Conservation (phyloP, 2,329 filamentous ascomycete species). For the Periconia macrospinosa region DNA sequence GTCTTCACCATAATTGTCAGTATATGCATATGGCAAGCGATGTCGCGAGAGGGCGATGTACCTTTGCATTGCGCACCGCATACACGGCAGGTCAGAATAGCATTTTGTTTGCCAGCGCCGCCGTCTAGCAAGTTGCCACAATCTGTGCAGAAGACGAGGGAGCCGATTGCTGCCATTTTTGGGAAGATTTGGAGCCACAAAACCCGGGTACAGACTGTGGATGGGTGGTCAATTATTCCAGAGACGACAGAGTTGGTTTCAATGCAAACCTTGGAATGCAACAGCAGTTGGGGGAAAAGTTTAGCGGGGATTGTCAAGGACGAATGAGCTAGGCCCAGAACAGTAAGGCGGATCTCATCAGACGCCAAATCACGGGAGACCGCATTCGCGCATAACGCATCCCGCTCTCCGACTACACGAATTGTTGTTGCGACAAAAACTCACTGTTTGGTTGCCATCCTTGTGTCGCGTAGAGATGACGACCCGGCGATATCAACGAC, state of each 20-base stretch:
- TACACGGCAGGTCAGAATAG: conserved; percentile 78
- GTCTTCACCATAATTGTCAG: conserved; percentile 16
- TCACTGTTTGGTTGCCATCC: background rate
- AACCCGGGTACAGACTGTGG: background rate
- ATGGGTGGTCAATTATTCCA: background rate
- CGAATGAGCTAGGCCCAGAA: background rate
- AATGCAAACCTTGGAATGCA: background rate
- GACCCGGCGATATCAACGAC: background rate
- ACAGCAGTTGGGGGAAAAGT: conserved; percentile 6
- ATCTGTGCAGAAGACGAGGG: conserved; percentile 87
- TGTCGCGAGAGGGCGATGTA: conserved; percentile 39
- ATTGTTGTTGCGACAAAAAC: background rate
- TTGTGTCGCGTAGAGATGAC: background rate
- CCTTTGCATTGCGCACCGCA: conserved; percentile 86
- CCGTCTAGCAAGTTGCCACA: conserved; percentile 88
- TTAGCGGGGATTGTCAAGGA: conserved; percentile 2
- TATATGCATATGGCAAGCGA: background rate
- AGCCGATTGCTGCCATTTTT: conserved; percentile 83
- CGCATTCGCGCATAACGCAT: background rate
- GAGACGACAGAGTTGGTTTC: background rate
- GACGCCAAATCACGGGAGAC: background rate
- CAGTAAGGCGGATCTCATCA: too few species aligned
- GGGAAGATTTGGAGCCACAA: background rate
- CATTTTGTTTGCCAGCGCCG: conserved; percentile 74
- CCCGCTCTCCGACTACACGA: too few species aligned